Base-by-base conservation (phyloP, 2,329 filamentous ascomycete species). In the Hypoxylon sp. region DNA sequence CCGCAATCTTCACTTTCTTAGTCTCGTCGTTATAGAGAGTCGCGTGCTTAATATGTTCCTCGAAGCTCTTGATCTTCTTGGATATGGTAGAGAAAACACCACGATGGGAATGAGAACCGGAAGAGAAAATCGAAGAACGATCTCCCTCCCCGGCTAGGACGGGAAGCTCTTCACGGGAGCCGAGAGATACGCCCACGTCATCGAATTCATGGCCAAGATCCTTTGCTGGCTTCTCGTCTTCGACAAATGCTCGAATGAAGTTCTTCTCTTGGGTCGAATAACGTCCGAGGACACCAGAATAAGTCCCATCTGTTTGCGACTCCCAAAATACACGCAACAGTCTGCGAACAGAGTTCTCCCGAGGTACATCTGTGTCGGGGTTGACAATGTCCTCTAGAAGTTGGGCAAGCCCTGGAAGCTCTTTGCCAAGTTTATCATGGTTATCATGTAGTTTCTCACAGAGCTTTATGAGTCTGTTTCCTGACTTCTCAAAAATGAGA, bases 241-340 rank as follows among this genome's bases (percentile, higher is more conserved):
- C 62, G 35, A 65, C 62, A 13, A 65, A 65, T 24, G 35, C 46
- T 47, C 51, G 56, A 19, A 65, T 52, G 6, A 56, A 24, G 27
- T 27, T 31, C 29, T 39, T 65, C 44, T 65, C 62, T 7, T 32
- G 6, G 2, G 46, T n/a, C 13, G 62, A 65, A 44, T 65, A 65
- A 11, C 29, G 44, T 6, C 21, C 17, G 21, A 65, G 62, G 27
- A 52, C 56, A 8, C 17, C 24, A 27, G 50, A 61, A 29, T 65
- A 65, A 10, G 62, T 65, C 0, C 56, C 56, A 27, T 65, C 62
- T 2, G 46, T 37, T 13, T 60, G 32, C 2, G 62, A 65, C 32
- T 65, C 44, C 62, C 62, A 65, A 39, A 65, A 65, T n/a, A 65
- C 62, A 7, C 37, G 62, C 29, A 65, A 11, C 6, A 65, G 35